A percentile compares a stretch with the other conserved stretches of the same genome.
These are phyloP conservation scores for Chlorella sp. DNA, from an alignment of 139 green algal species.

Conservation along the genomic window DNA sequence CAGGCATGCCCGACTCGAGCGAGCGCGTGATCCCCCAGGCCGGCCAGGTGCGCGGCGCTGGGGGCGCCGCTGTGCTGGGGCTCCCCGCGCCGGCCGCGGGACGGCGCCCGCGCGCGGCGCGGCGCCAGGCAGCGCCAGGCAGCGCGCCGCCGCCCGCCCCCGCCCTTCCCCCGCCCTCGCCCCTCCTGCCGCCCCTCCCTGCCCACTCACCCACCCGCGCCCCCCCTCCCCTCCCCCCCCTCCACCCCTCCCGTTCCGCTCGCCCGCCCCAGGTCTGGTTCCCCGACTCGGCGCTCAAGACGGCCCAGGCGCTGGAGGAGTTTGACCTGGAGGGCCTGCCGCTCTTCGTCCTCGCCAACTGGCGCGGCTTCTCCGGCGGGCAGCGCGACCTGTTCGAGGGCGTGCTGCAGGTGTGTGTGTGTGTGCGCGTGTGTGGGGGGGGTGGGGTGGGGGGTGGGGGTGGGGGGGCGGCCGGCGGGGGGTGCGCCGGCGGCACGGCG, in stretches of 20 bases:
- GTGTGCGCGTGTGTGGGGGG: neutral
- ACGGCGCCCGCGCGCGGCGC: too few relatives aligned
- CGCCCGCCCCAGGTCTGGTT: slow-evolving; percentile 95
- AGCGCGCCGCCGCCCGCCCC: too few relatives aligned
- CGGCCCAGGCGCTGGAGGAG: slow-evolving; percentile 97
- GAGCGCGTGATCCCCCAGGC: slow-evolving; percentile 78
- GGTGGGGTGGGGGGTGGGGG: neutral
- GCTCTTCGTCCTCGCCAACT: slow-evolving; percentile 98
- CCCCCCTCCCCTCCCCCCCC: neutral
- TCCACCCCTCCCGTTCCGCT: neutral
- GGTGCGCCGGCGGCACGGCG: too few relatives aligned
- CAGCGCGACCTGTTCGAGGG: slow-evolving; percentile 98
- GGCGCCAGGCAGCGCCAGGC: too few relatives aligned
- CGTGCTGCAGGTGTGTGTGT: slow-evolving; percentile 81
- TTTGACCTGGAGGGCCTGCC: slow-evolving; percentile 95
- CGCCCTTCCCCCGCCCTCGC: too few relatives aligned
- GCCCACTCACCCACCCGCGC: neutral
- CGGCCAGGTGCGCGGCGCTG: neutral
- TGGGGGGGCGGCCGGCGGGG: neutral
- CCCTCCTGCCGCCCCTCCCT: too few relatives aligned
- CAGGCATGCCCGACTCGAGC: slow-evolving; percentile 42
- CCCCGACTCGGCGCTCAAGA: slow-evolving; percentile 96
- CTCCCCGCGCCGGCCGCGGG: too few relatives aligned
- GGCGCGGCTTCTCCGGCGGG: slow-evolving; percentile 96
- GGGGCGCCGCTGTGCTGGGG: too few relatives aligned